Base-by-base conservation (phyloP, 2,329 filamentous ascomycete species). In the Aspergillus fumigatiaffinis region DNA sequence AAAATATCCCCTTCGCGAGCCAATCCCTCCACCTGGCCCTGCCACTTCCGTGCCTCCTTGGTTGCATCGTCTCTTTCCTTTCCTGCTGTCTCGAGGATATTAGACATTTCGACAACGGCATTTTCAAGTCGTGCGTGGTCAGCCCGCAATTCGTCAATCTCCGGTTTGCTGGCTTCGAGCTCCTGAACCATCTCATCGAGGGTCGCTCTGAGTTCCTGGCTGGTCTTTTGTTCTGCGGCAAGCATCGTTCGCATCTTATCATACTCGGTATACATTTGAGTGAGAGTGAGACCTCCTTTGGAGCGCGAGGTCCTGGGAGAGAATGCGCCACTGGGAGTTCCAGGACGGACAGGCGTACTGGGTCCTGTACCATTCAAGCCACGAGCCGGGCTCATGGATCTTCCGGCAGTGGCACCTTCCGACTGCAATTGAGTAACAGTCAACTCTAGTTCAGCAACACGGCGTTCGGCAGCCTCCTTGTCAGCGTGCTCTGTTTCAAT, bases 121-220 rank as follows among this genome's bases (percentile, higher is more conserved):
- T 84, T 83, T 57, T 92, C 86, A 2, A 97, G 82, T 32, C 89
- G 86, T 53, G 91, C 87, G 61, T 92, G 87, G 66, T 97, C 92
- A 14, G 85, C 83, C 50, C 90, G 87, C 20, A 96, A 79, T 64
- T 97, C 92, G 60, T 96, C 87, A 29, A 97, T 85, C 68, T 97
- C 92, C 0, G 94, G 94, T 26, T 88, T 87, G 71, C 90, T 92
- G 25, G 87, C 87, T 72, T 99, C 92, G 41, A 97, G 77, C 57
- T 92, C 88, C 41, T 87, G 83, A 57, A 97, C 85, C 79, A 97
- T 90, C 58, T 94, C 90, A 62, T 97, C 91, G 48, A 97, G 79
- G 48, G 93, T 86, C 41, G 86, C 83, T 20, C 85, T 84, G 10
- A 97, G 84, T 68, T 91, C 86, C 61, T 89, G 85, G 65, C 85